Conservation (phyloP, 176 grass and related monocot genomes). For the Avena atlantica region DNA sequence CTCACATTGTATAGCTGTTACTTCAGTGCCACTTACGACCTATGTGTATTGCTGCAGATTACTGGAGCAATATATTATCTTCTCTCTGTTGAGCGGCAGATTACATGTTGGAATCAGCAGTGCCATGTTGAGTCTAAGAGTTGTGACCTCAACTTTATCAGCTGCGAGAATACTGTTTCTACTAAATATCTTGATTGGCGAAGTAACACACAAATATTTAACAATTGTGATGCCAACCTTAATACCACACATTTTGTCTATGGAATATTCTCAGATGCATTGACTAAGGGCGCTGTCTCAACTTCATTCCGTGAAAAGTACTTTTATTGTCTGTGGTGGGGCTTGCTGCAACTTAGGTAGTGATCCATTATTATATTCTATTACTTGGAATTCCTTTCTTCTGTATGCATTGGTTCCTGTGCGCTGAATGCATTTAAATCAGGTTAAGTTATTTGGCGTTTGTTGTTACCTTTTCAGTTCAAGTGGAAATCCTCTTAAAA, state of each 20-base stretch:
- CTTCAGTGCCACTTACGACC: not conserved
- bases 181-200: conserved; percentile 11
- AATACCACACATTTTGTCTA: not conserved
- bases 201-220: conserved; percentile 37
- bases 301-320: conserved; percentile 70
- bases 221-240: conserved; percentile 32
- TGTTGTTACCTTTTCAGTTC: conserved; percentile 64
- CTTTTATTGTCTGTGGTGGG: conserved; percentile 94
- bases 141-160: conserved; percentile 56
- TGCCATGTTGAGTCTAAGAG: conserved; percentile 38
- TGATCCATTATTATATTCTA: not conserved
- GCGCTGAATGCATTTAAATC: not conserved
- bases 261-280: conserved; percentile 57
- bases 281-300: conserved; percentile 45
- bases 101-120: conserved; percentile 81
- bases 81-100: conserved; percentile 80
- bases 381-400: conserved; percentile 9
- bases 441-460: not conserved
- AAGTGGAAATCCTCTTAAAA: conserved; percentile 58
- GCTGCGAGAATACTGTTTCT: conserved; percentile 48
- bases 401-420: not conserved
- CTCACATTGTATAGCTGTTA: not conserved
- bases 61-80: conserved; percentile 86
- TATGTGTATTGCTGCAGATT: conserved; percentile 56
- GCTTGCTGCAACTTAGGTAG: conserved; percentile 86